Conservation (phyloP, 306 rosid species). For the Oxytropis ochrocephala region DNA sequence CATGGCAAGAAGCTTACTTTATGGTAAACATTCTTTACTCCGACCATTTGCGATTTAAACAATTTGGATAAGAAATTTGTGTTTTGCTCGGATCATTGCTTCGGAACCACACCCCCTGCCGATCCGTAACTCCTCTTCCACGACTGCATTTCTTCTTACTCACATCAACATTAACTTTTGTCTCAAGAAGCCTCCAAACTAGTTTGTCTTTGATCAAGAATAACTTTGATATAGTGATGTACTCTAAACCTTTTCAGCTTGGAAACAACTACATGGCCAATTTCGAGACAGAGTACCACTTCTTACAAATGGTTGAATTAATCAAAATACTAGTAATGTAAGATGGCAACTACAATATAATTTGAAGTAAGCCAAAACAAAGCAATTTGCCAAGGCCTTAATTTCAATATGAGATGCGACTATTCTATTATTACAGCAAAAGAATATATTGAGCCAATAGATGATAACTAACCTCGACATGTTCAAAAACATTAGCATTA, state of each 20-base stretch:
- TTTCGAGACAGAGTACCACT: neutral
- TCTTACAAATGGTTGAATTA: neutral
- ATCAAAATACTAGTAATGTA: too few species aligned
- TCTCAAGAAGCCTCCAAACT: constrained; percentile 42
- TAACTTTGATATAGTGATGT: constrained; percentile 43
- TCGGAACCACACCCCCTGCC: constrained; percentile 78
- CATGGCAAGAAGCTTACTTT: constrained; percentile 37
- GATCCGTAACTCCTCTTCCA: constrained; percentile 76
- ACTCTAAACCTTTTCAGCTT: constrained; percentile 1
- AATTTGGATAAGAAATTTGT: constrained; percentile 43
- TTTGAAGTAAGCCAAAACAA: too few species aligned
- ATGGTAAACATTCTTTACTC: constrained; percentile 42
- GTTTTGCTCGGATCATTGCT: constrained; percentile 56
- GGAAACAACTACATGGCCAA: neutral
- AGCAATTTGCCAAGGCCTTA: too few species aligned
- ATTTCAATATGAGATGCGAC: too few species aligned
- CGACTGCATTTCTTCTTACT: constrained; percentile 77
- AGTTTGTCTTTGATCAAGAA: constrained; percentile 55
- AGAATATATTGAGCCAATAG: neutral
- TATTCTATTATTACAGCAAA: too few species aligned
- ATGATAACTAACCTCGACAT: constrained; percentile 59
- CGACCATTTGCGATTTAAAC: constrained; percentile 67
- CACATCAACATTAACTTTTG: constrained; percentile 47
- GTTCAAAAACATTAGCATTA: constrained; percentile 42
- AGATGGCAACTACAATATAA: too few species aligned